Evolutionary conservation across 371 early-diverging fungal species (phyloP), one percentile per base, ranked within the genome.

Genomic region (Mucor sp.): DNA sequence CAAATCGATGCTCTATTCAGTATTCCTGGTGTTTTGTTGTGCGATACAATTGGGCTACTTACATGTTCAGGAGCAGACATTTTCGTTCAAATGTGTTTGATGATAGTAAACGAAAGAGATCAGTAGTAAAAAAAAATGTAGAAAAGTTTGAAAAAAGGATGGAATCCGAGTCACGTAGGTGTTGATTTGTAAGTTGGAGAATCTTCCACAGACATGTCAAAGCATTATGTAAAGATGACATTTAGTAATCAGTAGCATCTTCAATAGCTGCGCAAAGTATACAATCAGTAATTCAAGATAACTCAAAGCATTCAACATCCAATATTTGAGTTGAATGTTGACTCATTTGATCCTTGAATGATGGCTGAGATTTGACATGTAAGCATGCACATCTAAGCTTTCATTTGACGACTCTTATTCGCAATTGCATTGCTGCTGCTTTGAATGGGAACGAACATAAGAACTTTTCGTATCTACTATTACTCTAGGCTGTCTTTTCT

Each of bases 51-150:
- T 6, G 9, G 19, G 39, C 21, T 8, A 30, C 21, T 55, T 67
- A 67, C 67, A 32, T 67, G 55, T 30, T 67, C 62, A 25, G 50
- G 67, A 23, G 67, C 55, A 67, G 67, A 67, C 67, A 67, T 66
- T 25, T 50, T 50, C 21, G 21, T 21, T 25, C 21, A 37, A 37
- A 14, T 37, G 21, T 50, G 23, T 25, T 50, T 50, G 17, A 23
- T 23, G 23, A 50, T 50, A 23, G 14, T 2, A 50, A 12, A 23
- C 14, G 21, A 50, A 50, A 50, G 23, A 50, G 50, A 50, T 44
- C n/a, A 14, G 23, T 23, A 6, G 19, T 23, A 50, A 50, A 25
- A 50, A 50, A 50, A 50, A 50, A 1, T 6, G 4, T 23, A 25
- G 23, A 44, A 44, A 44, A 19, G 17, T 44, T 44, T 17, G 19